These are phyloP conservation scores for Monosporozyma aerobia DNA, from an alignment of 805 yeast genomes.

Conservation along the genomic window DNA sequence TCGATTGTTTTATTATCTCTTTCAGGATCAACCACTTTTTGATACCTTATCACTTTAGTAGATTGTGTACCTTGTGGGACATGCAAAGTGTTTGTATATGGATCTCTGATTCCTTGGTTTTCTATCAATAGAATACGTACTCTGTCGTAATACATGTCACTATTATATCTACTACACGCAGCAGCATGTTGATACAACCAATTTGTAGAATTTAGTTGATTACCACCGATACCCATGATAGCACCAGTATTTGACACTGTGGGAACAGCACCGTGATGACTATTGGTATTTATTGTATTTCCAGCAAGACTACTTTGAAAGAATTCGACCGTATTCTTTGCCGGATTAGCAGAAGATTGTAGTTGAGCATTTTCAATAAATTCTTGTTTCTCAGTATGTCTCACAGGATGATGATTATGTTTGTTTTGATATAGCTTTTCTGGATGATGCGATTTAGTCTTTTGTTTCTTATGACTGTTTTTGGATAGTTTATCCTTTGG, in stretches of 20 bases:
- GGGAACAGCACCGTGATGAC: slow-evolving; percentile 29
- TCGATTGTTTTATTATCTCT: slow-evolving; percentile 28
- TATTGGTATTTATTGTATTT: slow-evolving; percentile 2
- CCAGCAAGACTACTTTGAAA: slow-evolving; percentile 28
- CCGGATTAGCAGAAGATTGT: slow-evolving; percentile 20
- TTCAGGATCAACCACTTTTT: slow-evolving; percentile 15
- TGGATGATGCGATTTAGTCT: neutral
- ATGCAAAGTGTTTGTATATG: slow-evolving; percentile 75
- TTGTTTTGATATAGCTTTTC: neutral
- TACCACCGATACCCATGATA: slow-evolving; percentile 23
- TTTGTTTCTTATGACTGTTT: neutral
- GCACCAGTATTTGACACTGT: slow-evolving; percentile 21
- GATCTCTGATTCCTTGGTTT: slow-evolving; percentile 57
- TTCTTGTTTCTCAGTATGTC: neutral
- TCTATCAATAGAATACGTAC: slow-evolving; percentile 37
- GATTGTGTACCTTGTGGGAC: slow-evolving; percentile 76
- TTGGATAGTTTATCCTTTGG: slow-evolving; percentile 12
- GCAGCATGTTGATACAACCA: slow-evolving; percentile 82
- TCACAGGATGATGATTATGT: neutral
- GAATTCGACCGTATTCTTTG: slow-evolving; percentile 32
- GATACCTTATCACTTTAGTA: slow-evolving; percentile 27
- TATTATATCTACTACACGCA: slow-evolving; percentile 67
- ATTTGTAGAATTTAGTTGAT: slow-evolving; percentile 48
- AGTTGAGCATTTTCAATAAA: neutral
- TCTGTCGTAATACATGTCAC: slow-evolving; percentile 49